Base-by-base conservation (phyloP, 805 yeast genomes). In the Zygoascus biomembranicola region DNA sequence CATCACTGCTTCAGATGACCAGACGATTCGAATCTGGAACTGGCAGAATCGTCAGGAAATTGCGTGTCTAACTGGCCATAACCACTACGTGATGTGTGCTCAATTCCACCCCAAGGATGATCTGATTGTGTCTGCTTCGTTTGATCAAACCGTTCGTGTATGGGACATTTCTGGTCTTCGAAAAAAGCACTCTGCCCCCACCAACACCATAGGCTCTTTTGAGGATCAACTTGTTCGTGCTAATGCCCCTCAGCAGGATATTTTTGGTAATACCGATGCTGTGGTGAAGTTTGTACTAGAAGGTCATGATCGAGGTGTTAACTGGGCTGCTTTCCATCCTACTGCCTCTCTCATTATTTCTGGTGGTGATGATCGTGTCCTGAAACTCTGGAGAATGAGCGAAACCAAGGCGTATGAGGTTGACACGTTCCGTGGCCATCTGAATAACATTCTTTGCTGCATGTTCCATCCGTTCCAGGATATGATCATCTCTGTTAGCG, bases 331-430 rank as follows among this genome's bases (percentile, higher is more conserved):
- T 11, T 95, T 95, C 81, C 99, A 94, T 69, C 99, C 99, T 47
- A 89, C 92, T 23, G 77, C 90, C 67, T 98, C 98, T 13, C 77
- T 94, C 61, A 90, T 94, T 66, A 95, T 90, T 18, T 88, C 97
- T 16, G 95, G 92, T 63, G 95, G 95, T 69, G 99, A 94, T 69
- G 99, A 94, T 68, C 81, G 98, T 61, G 84, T 92, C 59, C 88
- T 94, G 54, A 92, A 92, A 70, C 76, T 95, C 59, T 94, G 99
- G 99, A 81, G 98, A 72, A 89, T 90, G 97, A 84, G 90, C 64
- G 97, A 94, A 61, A 83, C 95, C 39, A 89, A 90, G 72, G 99
- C 99, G 23, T 94, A 98, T 98, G 99, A 95, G 70, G 95, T 95
- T 55, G 99, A 94, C 68, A 87, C 97, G 28, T 92, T 97, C 71